Conservation (phyloP, 1,139 yeast species). For the Pneumocystis canis region DNA sequence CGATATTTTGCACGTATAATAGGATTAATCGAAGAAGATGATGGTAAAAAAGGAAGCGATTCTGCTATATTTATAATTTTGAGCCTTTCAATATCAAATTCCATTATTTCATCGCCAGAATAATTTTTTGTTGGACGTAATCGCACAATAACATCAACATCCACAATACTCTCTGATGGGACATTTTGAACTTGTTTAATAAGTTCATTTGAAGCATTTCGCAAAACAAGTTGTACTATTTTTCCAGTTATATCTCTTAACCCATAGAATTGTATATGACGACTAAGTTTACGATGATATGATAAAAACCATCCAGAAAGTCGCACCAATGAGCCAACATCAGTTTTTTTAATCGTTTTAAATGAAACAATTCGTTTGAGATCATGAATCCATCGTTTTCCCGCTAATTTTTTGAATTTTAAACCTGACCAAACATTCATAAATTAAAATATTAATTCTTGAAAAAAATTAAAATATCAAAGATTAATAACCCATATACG, state of each 20-base stretch:
- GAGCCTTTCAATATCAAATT: slow-evolving; percentile 38
- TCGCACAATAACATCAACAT: slow-evolving; percentile 15
- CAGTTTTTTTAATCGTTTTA: background rate
- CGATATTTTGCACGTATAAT: slow-evolving; percentile 62
- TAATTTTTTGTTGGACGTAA: slow-evolving; percentile 17
- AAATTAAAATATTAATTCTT: no score
- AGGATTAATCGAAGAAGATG: slow-evolving; percentile 34
- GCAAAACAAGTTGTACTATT: slow-evolving; percentile 1
- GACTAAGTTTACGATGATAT: slow-evolving; percentile 8
- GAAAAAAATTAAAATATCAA: no score
- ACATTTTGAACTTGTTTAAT: background rate
- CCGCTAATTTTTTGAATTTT: background rate
- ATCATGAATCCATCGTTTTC: background rate
- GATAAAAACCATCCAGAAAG: slow-evolving; percentile 10
- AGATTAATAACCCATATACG: no score
- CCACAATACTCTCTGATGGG: slow-evolving; percentile 11
- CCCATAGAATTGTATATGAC: slow-evolving; percentile 6
- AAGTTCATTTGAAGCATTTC: background rate
- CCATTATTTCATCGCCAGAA: slow-evolving; percentile 29
- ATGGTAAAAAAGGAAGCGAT: slow-evolving; percentile 55
- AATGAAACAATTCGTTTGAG: background rate
- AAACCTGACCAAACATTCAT: background rate
- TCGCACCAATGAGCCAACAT: background rate
- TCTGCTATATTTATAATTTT: slow-evolving; percentile 51
- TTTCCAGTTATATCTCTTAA: slow-evolving; percentile 3